A percentile compares a stretch with the other conserved stretches of the same genome.
Conservation (phyloP, 192 early-diverging fungal genomes). For the Backusella circina region DNA sequence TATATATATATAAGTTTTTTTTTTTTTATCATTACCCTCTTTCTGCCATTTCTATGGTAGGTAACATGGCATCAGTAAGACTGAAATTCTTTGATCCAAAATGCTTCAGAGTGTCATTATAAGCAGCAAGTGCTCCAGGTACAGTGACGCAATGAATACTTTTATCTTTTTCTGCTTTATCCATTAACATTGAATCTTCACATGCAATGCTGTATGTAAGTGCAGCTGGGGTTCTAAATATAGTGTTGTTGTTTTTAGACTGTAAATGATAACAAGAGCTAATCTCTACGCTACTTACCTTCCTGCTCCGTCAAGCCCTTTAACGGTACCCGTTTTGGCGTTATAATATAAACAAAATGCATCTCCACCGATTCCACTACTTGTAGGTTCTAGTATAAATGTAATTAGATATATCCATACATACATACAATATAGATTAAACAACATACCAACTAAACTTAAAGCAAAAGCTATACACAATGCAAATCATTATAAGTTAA, state of each 20-base stretch:
- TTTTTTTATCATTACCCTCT: slow-evolving; percentile 45
- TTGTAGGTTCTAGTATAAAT: slow-evolving; percentile 55
- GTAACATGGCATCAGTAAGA: slow-evolving; percentile 52
- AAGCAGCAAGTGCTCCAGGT: slow-evolving; percentile 70
- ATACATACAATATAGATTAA: background rate
- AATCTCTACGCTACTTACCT: slow-evolving; percentile 21
- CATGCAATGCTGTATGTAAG: slow-evolving; percentile 48
- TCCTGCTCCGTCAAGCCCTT: slow-evolving; percentile 59
- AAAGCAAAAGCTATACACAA: slow-evolving; percentile 54
- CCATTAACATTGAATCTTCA: slow-evolving; percentile 20
- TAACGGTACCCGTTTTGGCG: slow-evolving; percentile 47
- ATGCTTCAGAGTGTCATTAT: slow-evolving; percentile 56
- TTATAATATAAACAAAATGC: slow-evolving; percentile 75
- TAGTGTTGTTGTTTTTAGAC: slow-evolving; percentile 14
- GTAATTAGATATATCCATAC: background rate
- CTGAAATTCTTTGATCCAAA: slow-evolving; percentile 62
- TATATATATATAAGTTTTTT: background rate
- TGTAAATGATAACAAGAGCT: background rate
- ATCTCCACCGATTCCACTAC: slow-evolving; percentile 77
- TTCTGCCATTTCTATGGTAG: slow-evolving; percentile 66
- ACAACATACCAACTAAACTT: slow-evolving; percentile 51
- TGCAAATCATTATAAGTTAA: background rate
- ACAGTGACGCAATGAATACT: slow-evolving; percentile 55
- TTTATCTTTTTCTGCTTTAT: slow-evolving; percentile 21
- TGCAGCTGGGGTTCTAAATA: slow-evolving; percentile 40